A percentile compares a stretch with the other conserved stretches of the same genome.
These are phyloP conservation scores for Penicillium verrucosum DNA, from an alignment of 2,329 filamentous ascomycete genomes.

Conservation along the genomic window DNA sequence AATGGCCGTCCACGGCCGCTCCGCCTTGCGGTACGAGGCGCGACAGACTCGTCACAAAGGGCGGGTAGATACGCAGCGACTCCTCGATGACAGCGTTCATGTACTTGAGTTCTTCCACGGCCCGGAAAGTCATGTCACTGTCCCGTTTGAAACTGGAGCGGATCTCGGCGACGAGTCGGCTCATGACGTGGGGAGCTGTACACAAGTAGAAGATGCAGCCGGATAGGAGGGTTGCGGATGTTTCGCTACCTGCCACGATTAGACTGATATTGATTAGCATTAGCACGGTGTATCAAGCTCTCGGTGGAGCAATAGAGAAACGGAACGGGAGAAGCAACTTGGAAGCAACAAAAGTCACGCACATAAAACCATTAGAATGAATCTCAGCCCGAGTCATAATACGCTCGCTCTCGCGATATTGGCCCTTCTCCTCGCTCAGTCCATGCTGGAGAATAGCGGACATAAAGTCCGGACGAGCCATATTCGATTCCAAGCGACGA, in stretches of 20 bases:
- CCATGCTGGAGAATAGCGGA: conserved; percentile 25
- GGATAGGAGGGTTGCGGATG: conserved; percentile 41
- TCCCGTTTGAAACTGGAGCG: conserved; percentile 22
- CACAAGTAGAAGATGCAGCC: conserved; percentile 35
- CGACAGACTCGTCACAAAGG: conserved; percentile 32
- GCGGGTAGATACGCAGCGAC: conserved; percentile 46
- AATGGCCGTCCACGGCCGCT: conserved; percentile 32
- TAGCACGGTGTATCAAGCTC: background rate
- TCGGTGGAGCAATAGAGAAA: too few species aligned
- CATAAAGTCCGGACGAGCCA: conserved; percentile 24
- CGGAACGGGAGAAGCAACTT: too few species aligned
- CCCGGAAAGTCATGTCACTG: conserved; percentile 32
- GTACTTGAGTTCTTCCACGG: conserved; percentile 36
- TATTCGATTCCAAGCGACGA: conserved; percentile 17
- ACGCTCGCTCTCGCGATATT: conserved; percentile 11
- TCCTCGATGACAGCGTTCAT: conserved; percentile 50
- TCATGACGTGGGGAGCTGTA: conserved; percentile 16
- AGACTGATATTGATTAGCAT: conserved; percentile 17
- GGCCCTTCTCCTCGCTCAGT: conserved; percentile 16
- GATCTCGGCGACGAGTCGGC: conserved; percentile 23
- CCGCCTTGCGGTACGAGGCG: conserved; percentile 31
- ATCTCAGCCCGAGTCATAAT: conserved; percentile 25
- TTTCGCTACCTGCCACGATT: conserved; percentile 40
- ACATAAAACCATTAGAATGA: conserved; percentile 28
- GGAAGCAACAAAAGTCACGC: too few species aligned